Evolutionary conservation across 257 asterid species (phyloP).

Genomic region (Solanum sejunctum): DNA sequence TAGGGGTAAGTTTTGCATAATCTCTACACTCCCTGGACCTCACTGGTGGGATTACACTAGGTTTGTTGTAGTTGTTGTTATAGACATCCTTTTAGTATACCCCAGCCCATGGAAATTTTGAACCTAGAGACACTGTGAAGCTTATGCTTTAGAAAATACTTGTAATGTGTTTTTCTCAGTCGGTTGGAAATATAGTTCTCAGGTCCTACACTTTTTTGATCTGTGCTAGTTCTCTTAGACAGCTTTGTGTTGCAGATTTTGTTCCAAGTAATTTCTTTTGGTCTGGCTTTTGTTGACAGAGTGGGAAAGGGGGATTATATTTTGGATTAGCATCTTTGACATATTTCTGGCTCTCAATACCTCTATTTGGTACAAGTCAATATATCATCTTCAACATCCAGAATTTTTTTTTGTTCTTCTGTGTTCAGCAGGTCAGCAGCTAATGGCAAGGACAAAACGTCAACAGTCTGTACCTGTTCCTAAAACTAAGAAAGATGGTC

Average conservation of each 20-base stretch:
- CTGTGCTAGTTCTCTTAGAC: background rate
- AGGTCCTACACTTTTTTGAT: background rate
- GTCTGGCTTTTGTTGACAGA: background rate
- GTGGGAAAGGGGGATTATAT: background rate
- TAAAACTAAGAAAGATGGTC: conserved; percentile 27
- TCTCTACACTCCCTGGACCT: background rate
- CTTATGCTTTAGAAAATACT: background rate
- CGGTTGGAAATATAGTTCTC: background rate
- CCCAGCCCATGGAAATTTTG: background rate
- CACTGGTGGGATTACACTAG: background rate
- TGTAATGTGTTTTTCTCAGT: background rate
- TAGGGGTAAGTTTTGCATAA: background rate
- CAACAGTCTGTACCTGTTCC: conserved; percentile 14
- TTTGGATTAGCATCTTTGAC: background rate
- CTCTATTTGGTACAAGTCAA: background rate
- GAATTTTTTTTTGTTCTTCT: background rate
- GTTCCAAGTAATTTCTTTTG: background rate
- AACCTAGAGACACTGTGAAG: background rate
- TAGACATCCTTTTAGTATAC: background rate
- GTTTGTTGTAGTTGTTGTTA: background rate
- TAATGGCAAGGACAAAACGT: conserved; percentile 59
- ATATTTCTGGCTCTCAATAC: background rate
- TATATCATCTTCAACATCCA: background rate
- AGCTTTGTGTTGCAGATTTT: background rate
- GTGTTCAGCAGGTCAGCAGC: conserved; percentile 1